phyloP scores from a whole-genome alignment of 2,329 filamentous ascomycete species.

The Ceratocystis cubensis region DNA sequence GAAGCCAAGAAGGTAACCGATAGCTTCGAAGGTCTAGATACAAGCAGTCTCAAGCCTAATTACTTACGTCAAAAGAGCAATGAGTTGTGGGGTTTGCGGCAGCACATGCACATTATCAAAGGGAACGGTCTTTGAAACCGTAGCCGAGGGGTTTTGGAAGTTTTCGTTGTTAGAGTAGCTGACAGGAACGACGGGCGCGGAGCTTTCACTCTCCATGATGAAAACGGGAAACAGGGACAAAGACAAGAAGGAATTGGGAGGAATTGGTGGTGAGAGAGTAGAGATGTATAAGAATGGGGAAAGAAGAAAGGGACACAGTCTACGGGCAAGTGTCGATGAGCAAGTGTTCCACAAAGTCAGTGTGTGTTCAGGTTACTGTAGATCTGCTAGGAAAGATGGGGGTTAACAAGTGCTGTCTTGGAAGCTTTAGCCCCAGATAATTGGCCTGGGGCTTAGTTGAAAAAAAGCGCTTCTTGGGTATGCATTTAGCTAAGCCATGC shows the following conservation, averaged over 20 bases:
- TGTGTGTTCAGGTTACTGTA: not conserved
- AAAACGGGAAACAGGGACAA: constrained; percentile 22
- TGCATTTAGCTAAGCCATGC: not conserved
- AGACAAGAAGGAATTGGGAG: not conserved
- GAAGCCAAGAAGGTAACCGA: not conserved
- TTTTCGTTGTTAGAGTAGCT: constrained; percentile 68
- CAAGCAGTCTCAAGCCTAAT: not conserved
- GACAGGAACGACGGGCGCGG: constrained; percentile 39
- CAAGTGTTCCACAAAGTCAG: not conserved
- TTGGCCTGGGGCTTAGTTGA: not conserved
- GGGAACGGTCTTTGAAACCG: constrained; percentile 69
- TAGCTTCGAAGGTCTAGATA: not conserved
- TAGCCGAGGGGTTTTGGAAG: constrained; percentile 71
- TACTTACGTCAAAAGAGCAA: constrained; percentile 90
- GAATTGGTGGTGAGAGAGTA: not conserved
- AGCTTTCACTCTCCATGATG: constrained; percentile 12
- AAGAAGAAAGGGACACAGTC: not conserved
- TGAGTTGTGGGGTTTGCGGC: constrained; percentile 88
- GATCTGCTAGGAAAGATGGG: not conserved
- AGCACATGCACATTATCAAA: constrained; percentile 84
- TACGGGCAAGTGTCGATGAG: not conserved
- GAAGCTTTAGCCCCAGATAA: not conserved
- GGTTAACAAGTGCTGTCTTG: not conserved
- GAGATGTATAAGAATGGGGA: not conserved
- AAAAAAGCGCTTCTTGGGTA: not conserved